These are phyloP conservation scores for Botrytis pseudocinerea DNA, from an alignment of 2,329 filamentous ascomycete genomes.

Conservation along the genomic window DNA sequence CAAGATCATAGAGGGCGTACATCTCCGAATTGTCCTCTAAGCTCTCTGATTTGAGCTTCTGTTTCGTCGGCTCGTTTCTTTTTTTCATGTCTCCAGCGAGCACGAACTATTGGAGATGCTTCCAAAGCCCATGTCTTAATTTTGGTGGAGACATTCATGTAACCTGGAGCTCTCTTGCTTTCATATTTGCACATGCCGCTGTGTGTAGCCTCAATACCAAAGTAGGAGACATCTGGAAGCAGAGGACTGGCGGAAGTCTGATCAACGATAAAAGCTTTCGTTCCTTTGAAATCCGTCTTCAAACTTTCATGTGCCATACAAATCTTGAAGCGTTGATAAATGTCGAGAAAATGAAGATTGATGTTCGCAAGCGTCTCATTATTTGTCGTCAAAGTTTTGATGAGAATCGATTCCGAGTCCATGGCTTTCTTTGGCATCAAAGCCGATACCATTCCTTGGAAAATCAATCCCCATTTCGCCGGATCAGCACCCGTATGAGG, in stretches of 20 bases:
- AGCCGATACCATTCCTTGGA: slow-evolving; percentile 67
- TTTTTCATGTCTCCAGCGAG: slow-evolving; percentile 35
- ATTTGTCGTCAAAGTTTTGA: slow-evolving; percentile 70
- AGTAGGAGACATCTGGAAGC: slow-evolving; percentile 68
- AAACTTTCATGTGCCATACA: slow-evolving; percentile 77
- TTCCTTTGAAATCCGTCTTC: slow-evolving; percentile 67
- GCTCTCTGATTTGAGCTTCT: slow-evolving; percentile 34
- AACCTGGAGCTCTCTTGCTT: slow-evolving; percentile 64
- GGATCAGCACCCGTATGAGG: slow-evolving; percentile 70
- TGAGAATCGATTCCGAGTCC: slow-evolving; percentile 65
- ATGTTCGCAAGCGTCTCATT: slow-evolving; percentile 75
- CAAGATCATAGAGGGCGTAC: slow-evolving; percentile 18
- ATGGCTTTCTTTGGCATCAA: slow-evolving; percentile 66
- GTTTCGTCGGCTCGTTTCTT: slow-evolving; percentile 31
- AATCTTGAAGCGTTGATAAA: slow-evolving; percentile 69
- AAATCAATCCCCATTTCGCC: slow-evolving; percentile 65
- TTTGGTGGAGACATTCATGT: slow-evolving; percentile 39
- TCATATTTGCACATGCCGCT: slow-evolving; percentile 73
- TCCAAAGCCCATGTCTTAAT: slow-evolving; percentile 38
- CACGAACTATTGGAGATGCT: slow-evolving; percentile 30
- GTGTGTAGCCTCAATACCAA: slow-evolving; percentile 74
- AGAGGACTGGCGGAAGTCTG: slow-evolving; percentile 68
- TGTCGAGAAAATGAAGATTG: slow-evolving; percentile 70
- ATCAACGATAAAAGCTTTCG: slow-evolving; percentile 66
- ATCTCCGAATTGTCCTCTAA: slow-evolving; percentile 29